Percentiles rank a stretch among this genome's conserved stretches.
Conservation (phyloP, 495 filamentous ascomycete genomes). For the Jackrogersella minutella region DNA sequence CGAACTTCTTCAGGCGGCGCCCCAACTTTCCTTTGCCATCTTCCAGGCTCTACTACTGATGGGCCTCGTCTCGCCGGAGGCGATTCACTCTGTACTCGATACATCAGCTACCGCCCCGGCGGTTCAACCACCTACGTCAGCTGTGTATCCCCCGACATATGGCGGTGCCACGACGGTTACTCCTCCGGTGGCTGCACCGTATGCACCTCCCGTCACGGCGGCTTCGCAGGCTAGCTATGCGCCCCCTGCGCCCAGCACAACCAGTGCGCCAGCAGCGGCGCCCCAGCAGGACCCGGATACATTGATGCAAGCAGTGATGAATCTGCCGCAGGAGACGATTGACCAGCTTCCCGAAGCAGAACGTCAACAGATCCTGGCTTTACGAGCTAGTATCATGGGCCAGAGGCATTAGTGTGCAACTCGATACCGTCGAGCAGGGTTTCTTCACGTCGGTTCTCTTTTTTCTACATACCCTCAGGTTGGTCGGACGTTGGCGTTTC, state of each 20-base stretch:
- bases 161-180: conserved; percentile 37
- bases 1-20: conserved; percentile 86
- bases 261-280: conserved; percentile 49
- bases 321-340: conserved; percentile 76
- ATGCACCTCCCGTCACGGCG: conserved; percentile 24
- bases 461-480: conserved; percentile 34
- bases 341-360: conserved; percentile 76
- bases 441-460: conserved; percentile 18
- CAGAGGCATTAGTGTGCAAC: conserved; percentile 29
- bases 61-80: conserved; percentile 79
- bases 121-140: conserved; percentile 19
- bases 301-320: conserved; percentile 77
- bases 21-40: conserved; percentile 93
- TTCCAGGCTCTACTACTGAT: conserved; percentile 95
- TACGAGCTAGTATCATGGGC: conserved; percentile 52
- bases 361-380: conserved; percentile 76
- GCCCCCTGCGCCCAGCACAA: conserved; percentile 50
- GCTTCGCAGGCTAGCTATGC: conserved; percentile 46
- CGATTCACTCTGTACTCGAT: conserved; percentile 60
- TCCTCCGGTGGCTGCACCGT: conserved; percentile 38
- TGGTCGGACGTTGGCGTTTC: conserved; percentile 32
- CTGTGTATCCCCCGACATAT: conserved; percentile 29
- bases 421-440: not conserved
- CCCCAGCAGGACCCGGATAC: conserved; percentile 66
- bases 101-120: conserved; percentile 36